Percentiles rank a stretch among this genome's conserved stretches.
These are phyloP conservation scores for Candida dubliniensis DNA, from an alignment of 1,139 yeast genomes.

Conservation along the genomic window DNA sequence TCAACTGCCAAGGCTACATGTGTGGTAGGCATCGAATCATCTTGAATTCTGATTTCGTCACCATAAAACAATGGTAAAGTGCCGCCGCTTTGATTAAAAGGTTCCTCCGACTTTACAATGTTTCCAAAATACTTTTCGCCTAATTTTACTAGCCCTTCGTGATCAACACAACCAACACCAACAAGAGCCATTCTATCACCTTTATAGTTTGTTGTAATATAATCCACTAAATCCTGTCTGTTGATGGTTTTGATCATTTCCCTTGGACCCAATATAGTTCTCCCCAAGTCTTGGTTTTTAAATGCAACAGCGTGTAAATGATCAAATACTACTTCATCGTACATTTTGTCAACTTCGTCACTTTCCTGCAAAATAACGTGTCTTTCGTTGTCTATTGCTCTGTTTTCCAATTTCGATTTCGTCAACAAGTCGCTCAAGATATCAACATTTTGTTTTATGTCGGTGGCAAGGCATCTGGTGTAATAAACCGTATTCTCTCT, in stretches of 20 bases:
- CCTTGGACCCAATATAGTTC: conserved; percentile 96
- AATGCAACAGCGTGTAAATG: conserved; percentile 92
- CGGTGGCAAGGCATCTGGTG: conserved; percentile 80
- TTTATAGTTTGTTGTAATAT: conserved; percentile 82
- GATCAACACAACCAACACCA: conserved; percentile 93
- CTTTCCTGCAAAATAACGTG: conserved; percentile 95
- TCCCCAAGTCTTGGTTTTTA: conserved; percentile 88
- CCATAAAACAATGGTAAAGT: conserved; percentile 81
- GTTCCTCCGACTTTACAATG: conserved; percentile 62
- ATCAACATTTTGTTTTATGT: conserved; percentile 83
- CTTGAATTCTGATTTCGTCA: conserved; percentile 83
- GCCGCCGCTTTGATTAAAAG: conserved; percentile 74
- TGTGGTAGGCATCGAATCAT: conserved; percentile 80
- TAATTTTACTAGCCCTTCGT: conserved; percentile 71
- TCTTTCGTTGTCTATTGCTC: conserved; percentile 92
- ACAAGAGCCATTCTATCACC: conserved; percentile 98
- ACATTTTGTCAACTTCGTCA: conserved; percentile 97
- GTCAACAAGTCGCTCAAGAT: conserved; percentile 88
- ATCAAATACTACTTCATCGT: conserved; percentile 97
- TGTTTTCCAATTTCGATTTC: conserved; percentile 73
- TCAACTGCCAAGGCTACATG: conserved; percentile 95
- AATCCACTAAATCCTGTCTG: conserved; percentile 71
- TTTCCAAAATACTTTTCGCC: conserved; percentile 80
- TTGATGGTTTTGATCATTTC: conserved; percentile 81
- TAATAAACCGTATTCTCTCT: conserved; percentile 97